Conservation (phyloP, 495 filamentous ascomycete genomes). For the Xylaria grammica region DNA sequence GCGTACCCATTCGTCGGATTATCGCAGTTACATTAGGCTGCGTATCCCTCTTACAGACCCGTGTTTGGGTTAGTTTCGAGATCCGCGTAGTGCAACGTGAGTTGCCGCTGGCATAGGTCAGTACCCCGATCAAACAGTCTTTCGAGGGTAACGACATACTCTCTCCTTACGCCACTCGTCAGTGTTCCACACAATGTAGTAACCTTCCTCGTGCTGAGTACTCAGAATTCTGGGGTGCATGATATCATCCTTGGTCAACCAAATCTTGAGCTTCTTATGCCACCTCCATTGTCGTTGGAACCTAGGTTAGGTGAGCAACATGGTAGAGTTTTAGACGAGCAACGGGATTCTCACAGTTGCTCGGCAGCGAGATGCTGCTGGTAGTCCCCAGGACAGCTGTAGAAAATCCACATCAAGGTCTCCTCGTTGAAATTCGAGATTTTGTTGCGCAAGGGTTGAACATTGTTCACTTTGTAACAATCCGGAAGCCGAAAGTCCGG, state of each 20-base stretch:
- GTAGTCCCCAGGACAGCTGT: conserved; percentile 81
- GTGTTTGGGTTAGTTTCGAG: conserved; percentile 56
- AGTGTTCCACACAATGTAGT: conserved; percentile 90
- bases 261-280: conserved; percentile 85
- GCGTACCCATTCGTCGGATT: conserved; percentile 13
- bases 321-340: conserved; percentile 18
- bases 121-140: background rate
- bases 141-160: conserved; percentile 55
- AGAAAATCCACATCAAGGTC: conserved; percentile 94
- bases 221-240: conserved; percentile 71
- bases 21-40: conserved; percentile 6
- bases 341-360: conserved; percentile 64
- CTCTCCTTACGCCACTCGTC: conserved; percentile 80
- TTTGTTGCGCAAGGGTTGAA: conserved; percentile 77
- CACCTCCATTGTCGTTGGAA: conserved; percentile 85
- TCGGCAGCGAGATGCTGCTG: conserved; percentile 83
- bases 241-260: conserved; percentile 87
- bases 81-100: conserved; percentile 79
- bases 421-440: conserved; percentile 86
- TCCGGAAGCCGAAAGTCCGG: conserved; percentile 79
- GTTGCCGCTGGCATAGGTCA: conserved; percentile 63
- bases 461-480: conserved; percentile 87
- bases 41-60: conserved; percentile 9
- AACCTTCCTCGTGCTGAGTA: conserved; percentile 76
- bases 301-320: conserved; percentile 29